Evolutionary conservation across 2,329 filamentous ascomycete species (phyloP), one percentile per base, ranked within the genome.

Genomic region (Aspergillus clavatus): DNA sequence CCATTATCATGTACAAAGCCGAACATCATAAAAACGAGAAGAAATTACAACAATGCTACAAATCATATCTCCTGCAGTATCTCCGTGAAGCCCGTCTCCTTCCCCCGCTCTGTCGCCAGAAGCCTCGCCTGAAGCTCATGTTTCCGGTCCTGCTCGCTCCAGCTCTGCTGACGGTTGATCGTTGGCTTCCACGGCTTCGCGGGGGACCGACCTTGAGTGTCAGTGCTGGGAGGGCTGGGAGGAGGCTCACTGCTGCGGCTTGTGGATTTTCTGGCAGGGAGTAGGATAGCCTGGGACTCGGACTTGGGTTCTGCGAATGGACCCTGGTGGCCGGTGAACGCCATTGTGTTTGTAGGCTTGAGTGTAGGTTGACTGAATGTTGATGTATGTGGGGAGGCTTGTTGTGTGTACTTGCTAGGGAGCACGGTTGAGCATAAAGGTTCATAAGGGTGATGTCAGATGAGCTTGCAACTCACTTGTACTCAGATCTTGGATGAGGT

Each of bases 21-120:
- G 19, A 35, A 18, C 8, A 8, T 35, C 31, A 35, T 10, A 35
- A 35, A 16, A 35, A 6, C 10, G 8, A 21, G 18, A 3, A 14
- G 18, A 4, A 29, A 16, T n/a, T n/a, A n/a, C n/a, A n/a, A n/a
- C n/a, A n/a, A 14, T 5, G 14, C 31, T 18, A 11, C 7, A 18
- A 19, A 35, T 35, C 18, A 35, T 16, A 35, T 14, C 14, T 38
- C 76, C 50, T 74, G 70, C 6, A 21, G 27, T 16, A 77, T 76
- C 49, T 82, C 72, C 0, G 81, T 80, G 43, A 84, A 85, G 0
- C 81, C 81, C 1, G 61, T 73, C 61, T 68, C 70, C 43, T 73
- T 68, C 38, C 78, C 74, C 57, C 76, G 57, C 51, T 60, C 57
- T 36, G 54, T 33, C 26, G 50, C 46, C 26, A 63, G 48, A 45